These are phyloP conservation scores for Saturnispora dispora DNA, from an alignment of 805 yeast species.

Conservation along the genomic window DNA sequence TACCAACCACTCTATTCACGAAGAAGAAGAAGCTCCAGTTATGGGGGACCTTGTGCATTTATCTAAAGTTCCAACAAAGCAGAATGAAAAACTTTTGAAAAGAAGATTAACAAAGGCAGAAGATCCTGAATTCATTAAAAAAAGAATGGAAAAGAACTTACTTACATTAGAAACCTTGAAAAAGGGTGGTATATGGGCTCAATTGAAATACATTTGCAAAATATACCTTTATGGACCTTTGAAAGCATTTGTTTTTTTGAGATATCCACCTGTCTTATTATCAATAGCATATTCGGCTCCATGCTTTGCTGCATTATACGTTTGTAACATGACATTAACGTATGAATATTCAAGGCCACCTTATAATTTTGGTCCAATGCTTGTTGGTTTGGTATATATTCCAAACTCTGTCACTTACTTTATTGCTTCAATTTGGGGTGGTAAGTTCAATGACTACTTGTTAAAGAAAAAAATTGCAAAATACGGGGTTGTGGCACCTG, in stretches of 20 bases:
- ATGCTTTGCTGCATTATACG: constrained; percentile 62
- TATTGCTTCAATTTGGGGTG: constrained; percentile 71
- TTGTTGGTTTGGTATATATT: constrained; percentile 67
- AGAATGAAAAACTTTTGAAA: constrained; percentile 1
- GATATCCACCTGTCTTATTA: constrained; percentile 66
- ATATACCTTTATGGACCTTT: constrained; percentile 49
- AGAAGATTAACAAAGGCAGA: constrained; percentile 10
- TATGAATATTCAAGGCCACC: constrained; percentile 54
- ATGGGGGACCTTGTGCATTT: constrained; percentile 31
- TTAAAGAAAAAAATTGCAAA: constrained; percentile 41
- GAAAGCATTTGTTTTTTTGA: constrained; percentile 49
- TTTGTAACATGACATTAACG: constrained; percentile 67
- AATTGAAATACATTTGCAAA: constrained; percentile 27
- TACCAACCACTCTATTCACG: constrained; percentile 18
- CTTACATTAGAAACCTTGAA: constrained; percentile 17
- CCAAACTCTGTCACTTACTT: constrained; percentile 78
- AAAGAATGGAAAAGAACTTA: constrained; percentile 13
- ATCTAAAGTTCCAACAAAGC: constrained; percentile 24
- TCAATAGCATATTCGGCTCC: constrained; percentile 60
- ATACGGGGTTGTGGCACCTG: constrained; percentile 64
- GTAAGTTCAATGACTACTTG: constrained; percentile 65
- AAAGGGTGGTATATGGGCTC: constrained; percentile 14
- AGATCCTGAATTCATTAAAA: constrained; percentile 15
- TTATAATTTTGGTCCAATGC: constrained; percentile 55
- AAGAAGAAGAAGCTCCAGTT: constrained; percentile 26